Conservation (phyloP, 768 basidiomycete genomes). For the Collybiopsis luxurians region DNA sequence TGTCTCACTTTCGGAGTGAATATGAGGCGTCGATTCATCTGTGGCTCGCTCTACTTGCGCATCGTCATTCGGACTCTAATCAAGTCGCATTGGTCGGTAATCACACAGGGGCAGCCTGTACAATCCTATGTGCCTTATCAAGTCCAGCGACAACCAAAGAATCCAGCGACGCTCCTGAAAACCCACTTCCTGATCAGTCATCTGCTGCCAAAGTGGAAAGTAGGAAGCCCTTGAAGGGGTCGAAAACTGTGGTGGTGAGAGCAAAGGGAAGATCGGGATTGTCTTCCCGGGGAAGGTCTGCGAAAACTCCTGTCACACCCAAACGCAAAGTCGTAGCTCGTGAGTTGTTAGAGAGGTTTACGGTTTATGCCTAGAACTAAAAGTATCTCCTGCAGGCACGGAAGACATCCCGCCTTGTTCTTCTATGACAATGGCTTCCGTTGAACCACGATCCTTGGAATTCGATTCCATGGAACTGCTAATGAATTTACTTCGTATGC, state of each 20-base stretch:
- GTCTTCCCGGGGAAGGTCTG: background rate
- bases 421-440: too few relatives aligned
- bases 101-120: constrained; percentile 55
- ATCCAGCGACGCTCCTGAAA: constrained; percentile 10
- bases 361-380: too few relatives aligned
- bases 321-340: constrained; percentile 37
- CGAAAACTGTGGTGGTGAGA: constrained; percentile 14
- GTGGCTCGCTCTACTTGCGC: constrained; percentile 70
- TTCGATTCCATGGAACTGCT: background rate
- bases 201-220: background rate
- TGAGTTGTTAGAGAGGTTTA: background rate
- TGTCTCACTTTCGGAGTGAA: constrained; percentile 37
- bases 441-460: background rate
- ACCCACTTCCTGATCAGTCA: constrained; percentile 22
- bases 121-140: constrained; percentile 40
- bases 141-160: background rate
- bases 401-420: background rate
- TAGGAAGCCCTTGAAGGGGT: constrained; percentile 11
- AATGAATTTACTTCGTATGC: background rate
- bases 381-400: too few relatives aligned
- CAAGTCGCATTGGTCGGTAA: constrained; percentile 43
- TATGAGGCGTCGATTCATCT: constrained; percentile 58
- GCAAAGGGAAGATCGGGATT: constrained; percentile 2
- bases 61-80: constrained; percentile 46
- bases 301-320: constrained; percentile 39